These are phyloP conservation scores for Metschnikowia koreensis DNA, from an alignment of 805 yeast genomes.

Conservation along the genomic window DNA sequence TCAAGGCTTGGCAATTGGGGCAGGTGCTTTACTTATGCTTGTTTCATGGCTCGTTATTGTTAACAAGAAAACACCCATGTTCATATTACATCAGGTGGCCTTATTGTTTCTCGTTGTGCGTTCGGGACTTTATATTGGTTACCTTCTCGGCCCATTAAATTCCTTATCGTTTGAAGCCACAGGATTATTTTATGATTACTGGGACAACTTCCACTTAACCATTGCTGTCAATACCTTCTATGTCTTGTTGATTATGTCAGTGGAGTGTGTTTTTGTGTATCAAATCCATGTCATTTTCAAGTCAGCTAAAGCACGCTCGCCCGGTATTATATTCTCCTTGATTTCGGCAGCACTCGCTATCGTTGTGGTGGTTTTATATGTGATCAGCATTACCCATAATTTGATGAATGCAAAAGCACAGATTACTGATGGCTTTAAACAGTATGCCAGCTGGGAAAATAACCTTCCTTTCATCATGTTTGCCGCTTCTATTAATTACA, in stretches of 20 bases:
- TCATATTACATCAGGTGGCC: slow-evolving; percentile 65
- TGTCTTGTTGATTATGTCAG: slow-evolving; percentile 54
- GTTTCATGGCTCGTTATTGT: slow-evolving; percentile 25
- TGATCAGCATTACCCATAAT: slow-evolving; percentile 49
- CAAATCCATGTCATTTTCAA: slow-evolving; percentile 73
- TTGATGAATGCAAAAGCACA: slow-evolving; percentile 22
- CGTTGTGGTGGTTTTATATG: slow-evolving; percentile 58
- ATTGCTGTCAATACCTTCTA: slow-evolving; percentile 63
- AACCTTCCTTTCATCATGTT: slow-evolving; percentile 62
- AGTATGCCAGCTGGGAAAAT: slow-evolving; percentile 39
- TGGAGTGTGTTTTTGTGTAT: slow-evolving; percentile 65
- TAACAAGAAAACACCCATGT: slow-evolving; percentile 64
- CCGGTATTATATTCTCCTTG: slow-evolving; percentile 41
- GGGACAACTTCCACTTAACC: slow-evolving; percentile 44
- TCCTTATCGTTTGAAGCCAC: slow-evolving; percentile 45
- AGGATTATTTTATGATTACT: slow-evolving; percentile 27
- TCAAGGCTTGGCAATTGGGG: slow-evolving; percentile 17
- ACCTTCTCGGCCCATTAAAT: slow-evolving; percentile 52
- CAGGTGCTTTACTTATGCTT: slow-evolving; percentile 14
- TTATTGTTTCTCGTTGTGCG: slow-evolving; percentile 57
- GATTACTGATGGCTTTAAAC: slow-evolving; percentile 1
- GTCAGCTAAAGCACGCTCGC: slow-evolving; percentile 46
- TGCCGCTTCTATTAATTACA: slow-evolving; percentile 63
- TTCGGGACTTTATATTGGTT: slow-evolving; percentile 56
- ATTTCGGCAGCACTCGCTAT: slow-evolving; percentile 45